A percentile compares a stretch with the other conserved stretches of the same genome.
Conservation (phyloP, 2,329 filamentous ascomycete species). For the Elsinoe ampelina region DNA sequence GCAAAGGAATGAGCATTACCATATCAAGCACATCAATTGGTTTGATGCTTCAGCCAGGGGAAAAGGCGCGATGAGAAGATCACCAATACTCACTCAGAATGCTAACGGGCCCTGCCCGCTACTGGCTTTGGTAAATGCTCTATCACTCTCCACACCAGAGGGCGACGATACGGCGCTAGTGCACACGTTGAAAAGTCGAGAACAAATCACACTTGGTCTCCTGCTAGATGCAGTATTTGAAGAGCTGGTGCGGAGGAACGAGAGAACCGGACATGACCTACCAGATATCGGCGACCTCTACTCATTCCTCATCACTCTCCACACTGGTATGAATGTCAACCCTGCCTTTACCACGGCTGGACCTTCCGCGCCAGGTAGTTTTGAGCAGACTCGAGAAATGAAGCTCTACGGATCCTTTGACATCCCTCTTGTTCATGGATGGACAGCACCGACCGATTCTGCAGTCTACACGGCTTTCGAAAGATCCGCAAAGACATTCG, state of each 20-base stretch:
- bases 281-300: slow-evolving; percentile 87
- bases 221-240: slow-evolving; percentile 86
- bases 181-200: slow-evolving; percentile 66
- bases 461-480: slow-evolving; percentile 60
- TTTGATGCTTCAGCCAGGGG: slow-evolving; percentile 52
- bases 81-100: slow-evolving; percentile 85
- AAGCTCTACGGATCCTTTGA: slow-evolving; percentile 82
- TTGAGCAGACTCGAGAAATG: slow-evolving; percentile 83
- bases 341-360: slow-evolving; percentile 65
- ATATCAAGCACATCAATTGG: slow-evolving; percentile 88
- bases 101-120: slow-evolving; percentile 90
- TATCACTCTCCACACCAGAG: slow-evolving; percentile 71
- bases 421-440: slow-evolving; percentile 84
- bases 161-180: slow-evolving; percentile 61
- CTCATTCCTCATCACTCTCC: slow-evolving; percentile 73
- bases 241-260: slow-evolving; percentile 69
- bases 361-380: slow-evolving; percentile 54
- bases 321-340: slow-evolving; percentile 98
- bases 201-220: slow-evolving; percentile 78
- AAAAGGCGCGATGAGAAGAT: slow-evolving; percentile 56
- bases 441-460: slow-evolving; percentile 65
- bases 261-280: slow-evolving; percentile 50
- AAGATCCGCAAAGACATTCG: slow-evolving; percentile 72
- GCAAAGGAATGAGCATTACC: slow-evolving; percentile 67
- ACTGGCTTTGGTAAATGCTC: slow-evolving; percentile 83